Base-by-base conservation (phyloP, 345 rosid genomes). In the Murraya paniculata region DNA sequence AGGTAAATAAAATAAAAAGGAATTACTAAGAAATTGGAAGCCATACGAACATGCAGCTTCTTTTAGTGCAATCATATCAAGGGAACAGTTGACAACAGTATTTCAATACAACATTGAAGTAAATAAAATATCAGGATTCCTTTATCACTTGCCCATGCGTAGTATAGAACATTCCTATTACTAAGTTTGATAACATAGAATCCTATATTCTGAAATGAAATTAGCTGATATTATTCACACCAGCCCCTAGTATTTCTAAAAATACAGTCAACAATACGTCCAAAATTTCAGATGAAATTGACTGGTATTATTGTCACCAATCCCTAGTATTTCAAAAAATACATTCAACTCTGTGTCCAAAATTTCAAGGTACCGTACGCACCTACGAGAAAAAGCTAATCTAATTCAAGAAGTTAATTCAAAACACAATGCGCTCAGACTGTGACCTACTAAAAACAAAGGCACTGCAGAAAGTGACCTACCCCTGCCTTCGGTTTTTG, bases 401-500 rank as follows among this genome's bases (percentile, higher is more conserved):
- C 41, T 33, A 50, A 22, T 28, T 4, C 2, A 18, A 70, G 60
- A 50, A 18, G 28, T 50, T 53, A 14, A 55, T 1, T 55, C 13
- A 21, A 68, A 68, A 50, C 5, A 70, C 27, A 70, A 21, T 53
- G 45, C 11, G 10, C 31, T 58, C 38, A 69, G 39, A 60, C 25
- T 16, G 39, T n/a, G 35, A 84, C 92, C 11, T 85, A 91, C 98
- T 58, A 62, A 36, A 50, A 45, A 31, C 7, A 70, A 28, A n/a
- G 36, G 50, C 35, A 56, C 2, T 30, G 59, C 38, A 70, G 28
- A 48, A n/a, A 28, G 59, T 25, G 35, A 86, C 93, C 7, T 86
- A 94, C 99, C 91, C 90, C 99, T 19, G 99, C 99, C 81, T 96
- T 96, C 33, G 99, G 99, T 82, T 92, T 90, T 82, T 96, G 97